Evolutionary conservation across 805 yeast genomes (phyloP), one percentile per base, ranked within the genome.

Genomic region (Metschnikowia continentalis): DNA sequence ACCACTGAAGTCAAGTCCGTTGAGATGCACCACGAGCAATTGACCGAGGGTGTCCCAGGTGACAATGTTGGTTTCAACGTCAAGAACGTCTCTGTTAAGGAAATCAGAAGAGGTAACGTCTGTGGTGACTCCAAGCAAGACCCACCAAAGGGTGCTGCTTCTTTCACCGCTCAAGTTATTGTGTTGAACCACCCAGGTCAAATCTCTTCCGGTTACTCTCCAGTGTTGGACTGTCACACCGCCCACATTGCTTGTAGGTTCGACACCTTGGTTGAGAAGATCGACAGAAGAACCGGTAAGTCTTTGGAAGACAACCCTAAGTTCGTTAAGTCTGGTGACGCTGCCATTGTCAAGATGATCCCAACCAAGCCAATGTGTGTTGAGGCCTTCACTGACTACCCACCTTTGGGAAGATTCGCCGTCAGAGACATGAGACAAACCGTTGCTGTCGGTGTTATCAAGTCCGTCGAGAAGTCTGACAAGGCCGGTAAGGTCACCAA

Each of bases 381-480:
- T 66, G 74, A 70, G 66, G 67, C 74, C 52, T 70, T 69, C 72
- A 66, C 72, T 55, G 75, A 70, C 62, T 70, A 67, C 73, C 75
- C 75, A 65, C 75, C 75, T 62, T 70, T 69, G 63, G 75, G 74
- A 65, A 67, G 75, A 67, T 71, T 70, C 68, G 76, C 76, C 75
- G 97, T 90, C 84, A 91, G 97, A 88, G 97, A 90, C 81, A 90
- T 90, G 97, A 88, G 97, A 88, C 97, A 90, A 82, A 91, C 97
- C 69, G 97, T 91, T 70, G 97, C 97, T 75, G 97, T 91, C 75
- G 97, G 97, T 88, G 96, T 91, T 74, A 88, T 92, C 88, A 92
- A 92, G 86, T 77, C 90, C 61, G 96, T 90, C 68, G 95, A 81
- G 71, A 90, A 90, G 87, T 71, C 88, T 64, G 86, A 83, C 78